Conservation (phyloP, 306 rosid genomes). For the Sicyos edulis region DNA sequence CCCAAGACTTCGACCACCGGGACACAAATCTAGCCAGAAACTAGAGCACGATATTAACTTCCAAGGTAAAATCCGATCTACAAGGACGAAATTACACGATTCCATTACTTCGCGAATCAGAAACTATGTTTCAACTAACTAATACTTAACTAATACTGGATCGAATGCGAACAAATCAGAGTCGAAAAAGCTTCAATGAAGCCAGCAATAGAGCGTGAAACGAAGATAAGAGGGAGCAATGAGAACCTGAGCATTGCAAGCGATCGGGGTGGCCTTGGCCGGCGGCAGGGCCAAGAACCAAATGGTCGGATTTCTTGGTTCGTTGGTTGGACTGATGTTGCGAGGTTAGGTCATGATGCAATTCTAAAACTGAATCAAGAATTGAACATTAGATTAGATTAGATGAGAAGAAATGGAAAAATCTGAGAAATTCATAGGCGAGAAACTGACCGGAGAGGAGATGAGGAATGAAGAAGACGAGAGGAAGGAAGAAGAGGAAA, state of each 20-base stretch:
- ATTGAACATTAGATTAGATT: neutral
- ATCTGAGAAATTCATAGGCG: neutral
- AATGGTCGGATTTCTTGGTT: slow-evolving; percentile 60
- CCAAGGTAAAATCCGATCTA: neutral
- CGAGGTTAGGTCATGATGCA: slow-evolving; percentile 41
- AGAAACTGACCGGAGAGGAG: slow-evolving; percentile 49
- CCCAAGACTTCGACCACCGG: too few species aligned
- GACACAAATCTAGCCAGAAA: neutral
- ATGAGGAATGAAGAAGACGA: slow-evolving; percentile 54
- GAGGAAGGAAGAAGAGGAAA: slow-evolving; percentile 54
- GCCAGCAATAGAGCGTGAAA: neutral
- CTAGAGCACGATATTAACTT: neutral
- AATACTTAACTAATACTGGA: neutral
- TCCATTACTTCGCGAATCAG: neutral
- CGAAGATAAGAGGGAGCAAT: slow-evolving; percentile 9
- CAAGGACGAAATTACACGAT: neutral
- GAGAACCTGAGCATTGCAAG: slow-evolving; percentile 71
- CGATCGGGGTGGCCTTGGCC: slow-evolving; percentile 85
- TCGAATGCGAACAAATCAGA: neutral
- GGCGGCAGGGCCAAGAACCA: slow-evolving; percentile 82
- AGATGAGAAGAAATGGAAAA: slow-evolving; percentile 19
- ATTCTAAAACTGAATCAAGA: slow-evolving; percentile 43
- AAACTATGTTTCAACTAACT: neutral
- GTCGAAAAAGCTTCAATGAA: neutral
- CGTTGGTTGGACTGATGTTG: slow-evolving; percentile 38